Conservation (phyloP, 345 rosid genomes). For the Populus nigra region DNA sequence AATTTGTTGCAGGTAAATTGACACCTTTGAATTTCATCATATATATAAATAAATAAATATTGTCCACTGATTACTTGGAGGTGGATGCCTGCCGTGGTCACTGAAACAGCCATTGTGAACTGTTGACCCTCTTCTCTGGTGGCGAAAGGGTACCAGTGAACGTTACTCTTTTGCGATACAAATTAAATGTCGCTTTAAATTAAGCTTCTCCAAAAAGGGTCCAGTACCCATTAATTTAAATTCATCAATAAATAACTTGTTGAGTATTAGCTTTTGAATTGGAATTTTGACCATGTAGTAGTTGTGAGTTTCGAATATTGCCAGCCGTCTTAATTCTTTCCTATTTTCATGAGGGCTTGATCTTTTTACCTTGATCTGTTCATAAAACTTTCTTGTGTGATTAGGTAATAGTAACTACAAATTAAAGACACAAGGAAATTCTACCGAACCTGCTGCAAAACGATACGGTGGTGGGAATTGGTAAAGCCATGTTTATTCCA, state of each 20-base stretch:
- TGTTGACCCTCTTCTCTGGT: neutral
- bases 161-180: neutral
- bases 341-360: neutral
- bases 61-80: conserved; percentile 6
- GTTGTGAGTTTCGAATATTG: neutral
- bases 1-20: conserved; percentile 10
- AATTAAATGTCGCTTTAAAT: conserved; percentile 8
- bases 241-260: neutral
- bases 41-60: neutral
- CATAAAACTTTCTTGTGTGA: neutral
- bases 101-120: conserved; percentile 4
- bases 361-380: neutral
- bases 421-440: conserved; percentile 11
- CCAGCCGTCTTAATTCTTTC: neutral
- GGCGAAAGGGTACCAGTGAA: conserved; percentile 2
- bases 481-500: conserved; percentile 3
- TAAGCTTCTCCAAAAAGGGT: neutral
- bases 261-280: neutral
- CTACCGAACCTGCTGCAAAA: conserved; percentile 27
- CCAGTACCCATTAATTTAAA: neutral
- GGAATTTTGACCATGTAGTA: neutral
- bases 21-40: conserved; percentile 2
- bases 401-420: neutral
- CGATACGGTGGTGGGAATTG: conserved; percentile 1
- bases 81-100: neutral